Evolutionary conservation across 805 yeast species (phyloP).

Genomic region (Millerozyma miso): DNA sequence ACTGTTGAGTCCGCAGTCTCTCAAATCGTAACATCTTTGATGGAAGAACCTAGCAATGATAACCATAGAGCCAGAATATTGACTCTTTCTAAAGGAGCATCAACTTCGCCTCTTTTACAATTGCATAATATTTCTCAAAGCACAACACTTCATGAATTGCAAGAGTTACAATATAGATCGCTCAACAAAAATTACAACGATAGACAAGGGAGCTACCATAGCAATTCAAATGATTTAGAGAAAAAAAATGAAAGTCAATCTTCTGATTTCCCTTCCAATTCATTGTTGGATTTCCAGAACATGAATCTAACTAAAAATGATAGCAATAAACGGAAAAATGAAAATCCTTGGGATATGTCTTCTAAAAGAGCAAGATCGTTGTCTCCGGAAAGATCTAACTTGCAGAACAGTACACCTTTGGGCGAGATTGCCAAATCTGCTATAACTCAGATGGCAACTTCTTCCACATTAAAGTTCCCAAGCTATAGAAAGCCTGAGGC

Average conservation of each 20-base stretch:
- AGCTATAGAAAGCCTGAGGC: conserved; percentile 18
- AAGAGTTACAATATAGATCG: conserved; percentile 1
- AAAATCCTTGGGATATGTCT: conserved; percentile 1
- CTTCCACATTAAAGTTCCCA: conserved; percentile 20
- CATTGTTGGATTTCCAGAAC: conserved; percentile 8
- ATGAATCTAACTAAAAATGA: conserved; percentile 1
- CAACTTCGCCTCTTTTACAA: conserved; percentile 2
- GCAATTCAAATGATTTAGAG: not conserved
- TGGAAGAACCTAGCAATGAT: conserved; percentile 16
- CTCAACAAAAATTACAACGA: not conserved
- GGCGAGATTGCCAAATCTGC: not conserved
- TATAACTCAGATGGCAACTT: conserved; percentile 4
- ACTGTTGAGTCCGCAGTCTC: conserved; percentile 21
- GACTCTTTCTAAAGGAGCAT: conserved; percentile 17
- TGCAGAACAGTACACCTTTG: not conserved
- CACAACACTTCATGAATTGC: conserved; percentile 3
- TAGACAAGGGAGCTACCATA: not conserved
- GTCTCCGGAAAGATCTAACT: conserved; percentile 1
- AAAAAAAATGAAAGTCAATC: not conserved
- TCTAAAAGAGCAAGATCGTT: conserved; percentile 4
- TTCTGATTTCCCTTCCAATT: conserved; percentile 1
- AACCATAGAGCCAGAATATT: conserved; percentile 22
- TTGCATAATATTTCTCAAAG: not conserved
- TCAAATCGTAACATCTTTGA: conserved; percentile 17
- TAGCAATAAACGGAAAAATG: conserved; percentile 2